Percentiles rank a stretch among this genome's conserved stretches.
Conservation (phyloP, 495 filamentous ascomycete genomes). For the Aspergillus cavernicola region DNA sequence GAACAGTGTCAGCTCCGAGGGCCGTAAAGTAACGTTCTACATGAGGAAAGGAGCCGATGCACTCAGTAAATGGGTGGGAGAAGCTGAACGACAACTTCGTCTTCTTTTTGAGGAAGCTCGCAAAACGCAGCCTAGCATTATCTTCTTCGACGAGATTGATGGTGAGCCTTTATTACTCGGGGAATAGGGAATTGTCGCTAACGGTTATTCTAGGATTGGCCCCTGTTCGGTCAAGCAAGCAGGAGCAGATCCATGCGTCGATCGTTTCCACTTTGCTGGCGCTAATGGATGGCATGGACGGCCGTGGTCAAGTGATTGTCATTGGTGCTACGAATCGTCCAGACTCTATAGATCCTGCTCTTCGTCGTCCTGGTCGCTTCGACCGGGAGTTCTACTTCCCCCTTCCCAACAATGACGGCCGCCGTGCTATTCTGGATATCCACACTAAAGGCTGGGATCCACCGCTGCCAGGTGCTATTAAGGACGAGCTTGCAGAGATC, state of each 20-base stretch:
- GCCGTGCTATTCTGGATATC: constrained; percentile 86
- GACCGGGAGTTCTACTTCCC: constrained; percentile 98
- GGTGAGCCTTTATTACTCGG: constrained; percentile 42
- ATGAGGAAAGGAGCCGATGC: constrained; percentile 99
- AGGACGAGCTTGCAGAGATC: constrained; percentile 74
- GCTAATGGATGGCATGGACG: constrained; percentile 99
- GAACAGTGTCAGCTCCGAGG: constrained; percentile 72
- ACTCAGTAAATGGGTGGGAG: constrained; percentile 97
- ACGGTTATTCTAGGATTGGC: constrained; percentile 57
- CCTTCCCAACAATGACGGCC: constrained; percentile 71
- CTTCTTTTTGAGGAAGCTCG: constrained; percentile 93
- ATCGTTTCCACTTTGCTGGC: constrained; percentile 94
- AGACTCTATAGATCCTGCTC: constrained; percentile 95
- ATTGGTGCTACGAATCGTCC: constrained; percentile 97
- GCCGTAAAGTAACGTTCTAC: constrained; percentile 94
- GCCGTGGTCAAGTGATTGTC: constrained; percentile 94
- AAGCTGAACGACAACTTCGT: constrained; percentile 90
- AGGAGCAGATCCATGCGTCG: constrained; percentile 97
- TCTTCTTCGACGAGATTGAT: constrained; percentile 99
- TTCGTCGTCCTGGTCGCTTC: constrained; percentile 94
- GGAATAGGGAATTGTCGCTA: background rate
- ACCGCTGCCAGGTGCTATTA: constrained; percentile 68
- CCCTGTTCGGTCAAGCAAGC: constrained; percentile 92
- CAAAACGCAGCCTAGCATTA: constrained; percentile 94
- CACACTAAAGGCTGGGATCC: constrained; percentile 93